phyloP scores from a whole-genome alignment of 441 rosid genomes.

The Sinapis alba region DNA sequence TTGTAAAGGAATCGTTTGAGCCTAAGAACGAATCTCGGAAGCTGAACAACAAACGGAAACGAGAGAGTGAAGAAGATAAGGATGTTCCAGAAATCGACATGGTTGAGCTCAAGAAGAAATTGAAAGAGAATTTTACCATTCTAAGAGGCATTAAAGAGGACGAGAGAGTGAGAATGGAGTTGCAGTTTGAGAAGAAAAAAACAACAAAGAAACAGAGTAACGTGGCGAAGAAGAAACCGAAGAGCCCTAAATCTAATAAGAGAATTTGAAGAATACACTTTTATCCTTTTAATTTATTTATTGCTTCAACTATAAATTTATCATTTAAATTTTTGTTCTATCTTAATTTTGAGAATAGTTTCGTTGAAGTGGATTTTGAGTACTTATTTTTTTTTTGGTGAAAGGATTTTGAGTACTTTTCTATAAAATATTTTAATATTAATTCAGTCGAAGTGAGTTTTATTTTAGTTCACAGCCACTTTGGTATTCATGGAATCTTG shows the following conservation, averaged over 20 bases:
- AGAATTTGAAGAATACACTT: neutral
- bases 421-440: neutral
- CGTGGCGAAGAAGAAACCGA: neutral
- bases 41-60: constrained; percentile 56
- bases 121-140: constrained; percentile 57
- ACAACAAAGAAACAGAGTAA: constrained; percentile 37
- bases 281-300: neutral
- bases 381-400: no score
- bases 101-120: constrained; percentile 54
- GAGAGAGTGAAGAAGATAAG: constrained; percentile 34
- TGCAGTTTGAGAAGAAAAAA: constrained; percentile 51
- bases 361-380: neutral
- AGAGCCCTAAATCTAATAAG: neutral
- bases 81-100: constrained; percentile 40
- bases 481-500: neutral
- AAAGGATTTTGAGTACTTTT: neutral
- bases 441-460: neutral
- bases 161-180: constrained; percentile 59
- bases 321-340: neutral
- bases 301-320: neutral
- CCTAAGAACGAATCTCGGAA: constrained; percentile 42
- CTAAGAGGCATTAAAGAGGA: constrained; percentile 59
- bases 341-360: neutral
- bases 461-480: neutral
- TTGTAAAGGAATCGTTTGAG: constrained; percentile 59